These are phyloP conservation scores for Phytophthora citrophthora DNA, from an alignment of 352 stramenopile genomes.

Conservation along the genomic window DNA sequence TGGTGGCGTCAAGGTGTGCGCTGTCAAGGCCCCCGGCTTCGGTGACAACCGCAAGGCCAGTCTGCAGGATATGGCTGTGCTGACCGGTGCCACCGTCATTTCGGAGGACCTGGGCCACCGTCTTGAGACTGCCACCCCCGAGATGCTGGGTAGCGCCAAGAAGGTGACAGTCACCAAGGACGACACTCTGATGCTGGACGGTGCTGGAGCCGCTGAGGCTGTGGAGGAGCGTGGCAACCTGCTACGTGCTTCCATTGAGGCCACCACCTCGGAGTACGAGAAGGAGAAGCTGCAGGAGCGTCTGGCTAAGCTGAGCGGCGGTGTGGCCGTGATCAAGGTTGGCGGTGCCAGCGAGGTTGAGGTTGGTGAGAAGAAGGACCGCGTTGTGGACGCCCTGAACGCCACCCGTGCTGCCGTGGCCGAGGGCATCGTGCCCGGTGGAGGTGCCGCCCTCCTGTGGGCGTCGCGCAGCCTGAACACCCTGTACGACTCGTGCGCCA, in stretches of 20 bases:
- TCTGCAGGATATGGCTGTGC: slow-evolving; percentile 99
- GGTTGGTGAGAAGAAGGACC: slow-evolving; percentile 99
- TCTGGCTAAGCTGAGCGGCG: slow-evolving; percentile 98
- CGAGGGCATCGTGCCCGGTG: slow-evolving; percentile 99
- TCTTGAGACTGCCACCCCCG: slow-evolving; percentile 95
- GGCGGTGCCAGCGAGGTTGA: slow-evolving; percentile 98
- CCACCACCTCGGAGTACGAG: slow-evolving; percentile 99
- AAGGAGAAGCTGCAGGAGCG: slow-evolving; percentile 99
- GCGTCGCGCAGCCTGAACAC: slow-evolving; percentile 92
- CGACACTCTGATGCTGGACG: slow-evolving; percentile 98
- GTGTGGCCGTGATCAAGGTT: slow-evolving; percentile 99
- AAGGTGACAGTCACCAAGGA: slow-evolving; percentile 99
- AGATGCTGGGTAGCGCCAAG: slow-evolving; percentile 96
- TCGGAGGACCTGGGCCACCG: slow-evolving; percentile 99
- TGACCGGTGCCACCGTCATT: slow-evolving; percentile 98
- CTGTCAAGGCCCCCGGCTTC: slow-evolving; percentile 99
- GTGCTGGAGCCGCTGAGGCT: slow-evolving; percentile 89
- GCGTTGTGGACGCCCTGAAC: slow-evolving; percentile 99
- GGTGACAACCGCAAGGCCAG: slow-evolving; percentile 99
- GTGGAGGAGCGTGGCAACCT: slow-evolving; percentile 98
- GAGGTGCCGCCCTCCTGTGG: slow-evolving; percentile 98
- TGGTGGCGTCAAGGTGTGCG: slow-evolving; percentile 99
- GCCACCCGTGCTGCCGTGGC: slow-evolving; percentile 98
- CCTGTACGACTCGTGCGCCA: slow-evolving; percentile 89
- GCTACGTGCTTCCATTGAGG: slow-evolving; percentile 95